Base-by-base conservation (phyloP, 176 grass and related monocot species). In the Oryza australiensis region DNA sequence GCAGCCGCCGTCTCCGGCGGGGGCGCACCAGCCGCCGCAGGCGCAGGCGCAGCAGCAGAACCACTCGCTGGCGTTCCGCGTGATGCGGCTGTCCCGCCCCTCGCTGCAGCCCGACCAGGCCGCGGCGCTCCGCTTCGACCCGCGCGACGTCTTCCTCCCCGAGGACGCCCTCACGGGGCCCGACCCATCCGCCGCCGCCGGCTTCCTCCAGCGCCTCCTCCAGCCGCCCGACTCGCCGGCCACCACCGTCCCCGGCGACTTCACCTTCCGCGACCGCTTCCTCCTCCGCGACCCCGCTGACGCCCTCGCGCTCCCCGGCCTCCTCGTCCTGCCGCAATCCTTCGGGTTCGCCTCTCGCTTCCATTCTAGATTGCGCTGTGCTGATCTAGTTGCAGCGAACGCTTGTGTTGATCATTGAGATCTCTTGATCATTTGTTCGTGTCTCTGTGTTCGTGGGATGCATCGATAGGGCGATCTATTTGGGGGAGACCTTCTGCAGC, bases 401-500 rank as follows among this genome's bases (percentile, higher is more conserved):
- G 22, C 40, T 88, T 78, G 70, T 70, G 29, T 64, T 62, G 71
- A 70, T 37, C 32, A 29, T 29, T 29, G 29, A 29, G 29, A 29
- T 29, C 29, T 29, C 29, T 29, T 29, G 29, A 29, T 29, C 29
- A 32, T 43, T 38, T 77, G 45, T 20, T 84, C 81, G 34, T 78
- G n/a, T 83, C 24, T 15, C 64, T 34, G 51, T 86, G 63, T 43
- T 24, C 45, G 46, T 91, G 62, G n/a, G 18, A 22, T 0, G 18
- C 49, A 14, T 60, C 8, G 55, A 29, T 75, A 98, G 96, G 83
- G 91, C 93, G 69, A 99, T 99, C 75, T 99, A 95, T 79, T 74
- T 99, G 89, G 97, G 97, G 66, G 97, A 99, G 88, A 95, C 93
- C 60, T 99, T 99, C 91, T 94, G 89, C 81, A 99, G 97, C 85